Base-by-base conservation (phyloP, 768 basidiomycete genomes). In the Mycena belliarum region DNA sequence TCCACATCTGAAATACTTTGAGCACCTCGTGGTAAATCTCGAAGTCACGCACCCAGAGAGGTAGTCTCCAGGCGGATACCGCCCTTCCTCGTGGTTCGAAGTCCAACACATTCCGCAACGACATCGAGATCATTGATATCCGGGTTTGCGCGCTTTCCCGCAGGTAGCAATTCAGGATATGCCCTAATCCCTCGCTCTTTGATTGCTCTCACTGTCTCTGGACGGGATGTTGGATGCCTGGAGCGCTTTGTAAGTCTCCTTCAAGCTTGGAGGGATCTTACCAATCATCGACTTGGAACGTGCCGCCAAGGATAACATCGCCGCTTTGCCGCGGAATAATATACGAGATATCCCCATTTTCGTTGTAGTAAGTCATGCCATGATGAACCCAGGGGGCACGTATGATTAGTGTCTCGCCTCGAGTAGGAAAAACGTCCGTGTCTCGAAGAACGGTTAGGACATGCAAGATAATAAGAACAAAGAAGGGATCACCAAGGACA, bases 331-430 rank as follows among this genome's bases (percentile, higher is more conserved):
- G 51, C 0, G 63, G 63, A 28, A 64, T 60, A 3, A 61, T 28
- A 18, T 64, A 64, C n/a, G 63, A 42, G 10, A 52, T 1, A n/a
- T 64, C 43, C 4, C 23, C 26, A 26, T 60, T 41, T 11, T 33
- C 12, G 49, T 15, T 58, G 9, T n/a, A 26, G 29, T 44, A 56
- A 5, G 45, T 44, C 20, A 49, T 44, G 12, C 26, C 52, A 24
- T 40, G 35, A 16, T 55, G 71, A 43, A 82, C 67, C 48, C 70
- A 65, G 1, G 82, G 78, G 5, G 83, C 82, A 50, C 76, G 68
- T 26, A 87, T 76, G 14, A 86, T 68, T 12, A 87, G 77, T 0
- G 81, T 77, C 67, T 88, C 87, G 2, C 87, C 87, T 14, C 85
- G 75, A 62, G 86, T 82, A 2, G 87, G 85, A 62, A 77, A 78